phyloP scores from a whole-genome alignment of 1,284 basidiomycete genomes.

The Leccinum subrobustum region DNA sequence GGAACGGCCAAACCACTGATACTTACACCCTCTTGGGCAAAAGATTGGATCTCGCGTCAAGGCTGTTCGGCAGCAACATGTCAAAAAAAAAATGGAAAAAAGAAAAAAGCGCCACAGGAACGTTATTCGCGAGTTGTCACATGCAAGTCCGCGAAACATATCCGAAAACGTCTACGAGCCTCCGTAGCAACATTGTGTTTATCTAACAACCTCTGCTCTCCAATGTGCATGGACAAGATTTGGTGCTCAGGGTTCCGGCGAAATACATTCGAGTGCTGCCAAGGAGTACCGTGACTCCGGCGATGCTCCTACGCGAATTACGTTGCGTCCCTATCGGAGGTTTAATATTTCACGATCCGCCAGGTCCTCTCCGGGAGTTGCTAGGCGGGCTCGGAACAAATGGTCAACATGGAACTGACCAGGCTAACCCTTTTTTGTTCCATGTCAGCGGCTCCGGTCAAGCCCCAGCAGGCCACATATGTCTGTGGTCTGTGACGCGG shows the following conservation, averaged over 20 bases:
- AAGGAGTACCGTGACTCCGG: not conserved
- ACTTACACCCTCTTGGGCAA: not conserved
- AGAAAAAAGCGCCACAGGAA: constrained; percentile 24
- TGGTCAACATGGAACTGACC: constrained; percentile 10
- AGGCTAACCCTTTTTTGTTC: constrained; percentile 27
- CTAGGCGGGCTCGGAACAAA: constrained; percentile 31
- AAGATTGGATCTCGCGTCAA: constrained; percentile 23
- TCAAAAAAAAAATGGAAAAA: constrained; percentile 26
- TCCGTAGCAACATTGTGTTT: not conserved
- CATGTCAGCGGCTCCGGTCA: constrained; percentile 32
- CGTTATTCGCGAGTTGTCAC: constrained; percentile 2
- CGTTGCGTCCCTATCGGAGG: constrained; percentile 18
- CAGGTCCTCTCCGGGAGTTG: constrained; percentile 30
- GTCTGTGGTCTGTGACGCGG: constrained; percentile 30
- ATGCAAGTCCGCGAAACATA: not conserved
- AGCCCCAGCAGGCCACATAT: constrained; percentile 28
- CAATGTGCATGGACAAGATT: not conserved
- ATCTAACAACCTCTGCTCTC: not conserved
- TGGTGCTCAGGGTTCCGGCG: not conserved
- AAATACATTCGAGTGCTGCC: not conserved
- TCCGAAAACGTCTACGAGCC: not conserved
- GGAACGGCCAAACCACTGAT: not conserved
- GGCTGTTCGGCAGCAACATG: constrained; percentile 14
- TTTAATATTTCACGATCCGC: constrained; percentile 16
- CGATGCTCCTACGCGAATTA: not conserved